phyloP scores from a whole-genome alignment of 495 filamentous ascomycete genomes.

The Neurospora hispaniola region DNA sequence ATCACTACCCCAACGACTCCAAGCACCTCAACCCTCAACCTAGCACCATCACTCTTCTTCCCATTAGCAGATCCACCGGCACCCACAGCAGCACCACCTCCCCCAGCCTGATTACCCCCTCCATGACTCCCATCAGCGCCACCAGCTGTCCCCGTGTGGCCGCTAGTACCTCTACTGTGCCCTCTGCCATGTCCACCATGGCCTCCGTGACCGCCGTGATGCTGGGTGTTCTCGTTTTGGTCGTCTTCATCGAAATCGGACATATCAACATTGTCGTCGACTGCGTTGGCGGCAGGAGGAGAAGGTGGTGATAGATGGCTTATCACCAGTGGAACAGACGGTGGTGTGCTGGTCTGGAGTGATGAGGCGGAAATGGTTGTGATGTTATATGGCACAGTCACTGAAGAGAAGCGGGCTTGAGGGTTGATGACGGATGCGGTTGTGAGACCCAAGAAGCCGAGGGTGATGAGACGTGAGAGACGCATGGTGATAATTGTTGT shows the following conservation, averaged over 20 bases:
- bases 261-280: not conserved
- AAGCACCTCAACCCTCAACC: not conserved
- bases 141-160: not conserved
- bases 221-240: not conserved
- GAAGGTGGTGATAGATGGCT: not conserved
- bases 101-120: not conserved
- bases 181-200: not conserved
- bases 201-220: not conserved
- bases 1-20: not conserved
- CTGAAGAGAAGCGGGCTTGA: rapidly evolving
- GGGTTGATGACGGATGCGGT: not conserved
- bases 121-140: not conserved
- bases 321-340: not conserved
- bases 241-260: not conserved
- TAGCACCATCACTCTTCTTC: not conserved
- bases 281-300: not conserved
- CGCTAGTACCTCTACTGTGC: not conserved
- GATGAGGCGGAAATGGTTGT: not conserved
- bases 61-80: not conserved
- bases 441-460: not conserved
- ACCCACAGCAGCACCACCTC: not conserved
- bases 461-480: not conserved
- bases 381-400: not conserved
- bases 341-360: rapidly evolving
- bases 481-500: not conserved